These are phyloP conservation scores for Ophiostoma sp. DNA, from an alignment of 2,329 filamentous ascomycete genomes.

Conservation along the genomic window DNA sequence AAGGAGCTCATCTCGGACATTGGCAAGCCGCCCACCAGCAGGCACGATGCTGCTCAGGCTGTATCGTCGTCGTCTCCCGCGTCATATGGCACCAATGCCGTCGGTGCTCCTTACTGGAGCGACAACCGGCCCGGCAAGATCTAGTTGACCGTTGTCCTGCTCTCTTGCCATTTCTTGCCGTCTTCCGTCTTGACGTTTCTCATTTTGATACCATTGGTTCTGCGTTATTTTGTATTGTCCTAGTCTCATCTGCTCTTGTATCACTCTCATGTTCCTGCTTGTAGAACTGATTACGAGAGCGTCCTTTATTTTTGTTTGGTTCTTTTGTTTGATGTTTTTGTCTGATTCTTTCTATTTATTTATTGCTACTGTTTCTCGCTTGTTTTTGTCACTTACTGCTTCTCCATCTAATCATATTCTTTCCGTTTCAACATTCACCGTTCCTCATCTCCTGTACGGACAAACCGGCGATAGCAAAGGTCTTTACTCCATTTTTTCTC, in stretches of 20 bases:
- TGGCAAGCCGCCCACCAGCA: conserved; percentile 24
- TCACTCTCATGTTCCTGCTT: neutral
- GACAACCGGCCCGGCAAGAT: conserved; percentile 14
- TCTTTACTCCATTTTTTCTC: neutral
- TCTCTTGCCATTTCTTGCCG: neutral
- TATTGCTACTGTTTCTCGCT: neutral
- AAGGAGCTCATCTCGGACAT: conserved; percentile 27
- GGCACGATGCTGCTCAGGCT: conserved; percentile 22
- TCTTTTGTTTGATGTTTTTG: neutral
- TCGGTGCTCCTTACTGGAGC: conserved; percentile 16
- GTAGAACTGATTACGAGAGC: neutral
- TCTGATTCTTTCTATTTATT: conserved; percentile 6
- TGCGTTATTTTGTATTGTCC: neutral
- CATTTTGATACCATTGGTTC: neutral
- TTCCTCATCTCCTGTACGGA: neutral
- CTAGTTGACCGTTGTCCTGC: neutral
- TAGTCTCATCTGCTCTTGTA: neutral
- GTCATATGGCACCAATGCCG: neutral
- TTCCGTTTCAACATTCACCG: neutral
- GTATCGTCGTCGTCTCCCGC: neutral
- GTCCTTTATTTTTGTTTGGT: neutral
- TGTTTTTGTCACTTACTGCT: neutral
- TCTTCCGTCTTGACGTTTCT: neutral
- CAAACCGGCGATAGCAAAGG: conserved; percentile 11
- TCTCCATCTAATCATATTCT: neutral